Conservation (phyloP, 1,139 yeast genomes). For the Sugiyamaella sp. region DNA sequence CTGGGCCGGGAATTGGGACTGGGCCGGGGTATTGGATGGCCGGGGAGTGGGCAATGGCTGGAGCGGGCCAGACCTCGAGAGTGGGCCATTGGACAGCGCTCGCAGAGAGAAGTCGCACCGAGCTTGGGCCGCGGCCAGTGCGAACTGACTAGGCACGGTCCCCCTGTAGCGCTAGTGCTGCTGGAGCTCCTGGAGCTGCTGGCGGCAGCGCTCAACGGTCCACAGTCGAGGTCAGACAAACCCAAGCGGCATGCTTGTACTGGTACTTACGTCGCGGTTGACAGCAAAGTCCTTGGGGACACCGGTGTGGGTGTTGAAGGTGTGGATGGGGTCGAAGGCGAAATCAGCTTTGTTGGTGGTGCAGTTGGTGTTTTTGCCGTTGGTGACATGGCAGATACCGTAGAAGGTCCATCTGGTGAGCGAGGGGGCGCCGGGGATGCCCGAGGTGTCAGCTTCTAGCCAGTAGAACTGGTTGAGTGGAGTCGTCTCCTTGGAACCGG, state of each 20-base stretch:
- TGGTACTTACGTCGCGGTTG: constrained; percentile 44
- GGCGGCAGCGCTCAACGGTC: too few species aligned
- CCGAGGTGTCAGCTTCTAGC: constrained; percentile 69
- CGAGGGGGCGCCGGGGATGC: constrained; percentile 52
- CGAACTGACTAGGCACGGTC: too few species aligned
- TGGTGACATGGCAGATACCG: constrained; percentile 54
- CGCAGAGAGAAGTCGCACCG: too few species aligned
- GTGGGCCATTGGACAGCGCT: too few species aligned
- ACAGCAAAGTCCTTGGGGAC: constrained; percentile 54
- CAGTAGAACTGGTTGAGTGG: constrained; percentile 65
- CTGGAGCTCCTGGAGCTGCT: too few species aligned
- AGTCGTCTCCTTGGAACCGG: constrained; percentile 56
- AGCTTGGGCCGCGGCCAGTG: too few species aligned
- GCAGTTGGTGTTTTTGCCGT: constrained; percentile 51
- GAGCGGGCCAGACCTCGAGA: too few species aligned
- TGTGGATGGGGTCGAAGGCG: constrained; percentile 66
- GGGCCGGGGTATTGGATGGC: too few species aligned
- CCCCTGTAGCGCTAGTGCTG: too few species aligned
- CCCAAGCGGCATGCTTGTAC: neutral
- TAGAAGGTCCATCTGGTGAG: constrained; percentile 75
- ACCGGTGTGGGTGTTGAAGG: constrained; percentile 50
- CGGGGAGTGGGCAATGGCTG: too few species aligned
- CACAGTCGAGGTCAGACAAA: neutral
- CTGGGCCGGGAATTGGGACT: too few species aligned
- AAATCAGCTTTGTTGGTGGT: constrained; percentile 55